Evolutionary conservation across 129 eudicot species (phyloP).

Genomic region (Chrysanthemum makinoi): DNA sequence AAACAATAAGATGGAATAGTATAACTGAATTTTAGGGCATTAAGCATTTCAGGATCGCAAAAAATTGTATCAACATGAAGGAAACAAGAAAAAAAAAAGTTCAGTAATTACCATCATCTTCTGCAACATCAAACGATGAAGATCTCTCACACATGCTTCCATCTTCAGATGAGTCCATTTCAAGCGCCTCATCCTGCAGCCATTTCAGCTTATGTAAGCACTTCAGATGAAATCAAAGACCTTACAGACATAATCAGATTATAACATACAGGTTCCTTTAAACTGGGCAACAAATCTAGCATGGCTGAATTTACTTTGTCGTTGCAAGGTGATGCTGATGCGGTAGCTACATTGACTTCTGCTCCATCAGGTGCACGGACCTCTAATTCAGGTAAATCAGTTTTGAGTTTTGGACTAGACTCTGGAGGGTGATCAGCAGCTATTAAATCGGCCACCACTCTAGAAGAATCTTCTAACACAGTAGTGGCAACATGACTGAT

Average conservation of each 20-base stretch:
- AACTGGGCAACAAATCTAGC: conserved; percentile 30
- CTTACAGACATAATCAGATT: neutral
- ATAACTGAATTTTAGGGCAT: too few species aligned
- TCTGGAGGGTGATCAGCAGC: conserved; percentile 23
- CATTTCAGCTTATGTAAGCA: too few species aligned
- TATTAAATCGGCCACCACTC: conserved; percentile 10
- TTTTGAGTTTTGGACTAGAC: conserved; percentile 19
- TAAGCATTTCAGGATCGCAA: too few species aligned
- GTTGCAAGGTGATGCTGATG: conserved; percentile 29
- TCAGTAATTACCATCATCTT: conserved; percentile 36
- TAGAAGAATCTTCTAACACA: conserved; percentile 25
- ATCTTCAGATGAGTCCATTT: conserved; percentile 42
- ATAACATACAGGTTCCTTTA: conserved; percentile 23
- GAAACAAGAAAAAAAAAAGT: neutral
- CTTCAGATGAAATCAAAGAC: too few species aligned
- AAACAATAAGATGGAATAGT: too few species aligned
- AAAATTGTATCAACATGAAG: neutral
- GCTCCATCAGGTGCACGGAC: conserved; percentile 15
- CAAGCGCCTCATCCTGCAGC: conserved; percentile 31
- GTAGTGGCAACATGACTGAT: conserved; percentile 28
- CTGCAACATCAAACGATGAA: conserved; percentile 35
- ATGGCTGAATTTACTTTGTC: conserved; percentile 22
- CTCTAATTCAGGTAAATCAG: conserved; percentile 26
- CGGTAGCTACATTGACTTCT: conserved; percentile 23
- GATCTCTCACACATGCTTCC: conserved; percentile 46